These are phyloP conservation scores for Stromatinia cepivora DNA, from an alignment of 2,329 filamentous ascomycete genomes.

Conservation along the genomic window DNA sequence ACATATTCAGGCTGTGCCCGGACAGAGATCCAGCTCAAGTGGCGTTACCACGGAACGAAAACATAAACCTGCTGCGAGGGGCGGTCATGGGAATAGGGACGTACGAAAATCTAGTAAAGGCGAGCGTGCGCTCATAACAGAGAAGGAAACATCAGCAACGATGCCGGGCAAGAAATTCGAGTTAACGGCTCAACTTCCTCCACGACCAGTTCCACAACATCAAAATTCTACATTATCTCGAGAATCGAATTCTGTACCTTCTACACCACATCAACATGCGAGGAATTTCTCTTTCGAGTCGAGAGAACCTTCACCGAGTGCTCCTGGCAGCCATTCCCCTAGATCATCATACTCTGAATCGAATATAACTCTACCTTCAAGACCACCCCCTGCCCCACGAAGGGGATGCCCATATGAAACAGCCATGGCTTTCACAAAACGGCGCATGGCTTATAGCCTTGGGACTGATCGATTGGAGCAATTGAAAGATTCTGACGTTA, in stretches of 20 bases:
- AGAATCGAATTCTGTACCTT: slow-evolving; percentile 87
- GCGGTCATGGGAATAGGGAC: slow-evolving; percentile 60
- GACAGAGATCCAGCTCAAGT: slow-evolving; percentile 56
- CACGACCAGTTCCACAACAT: slow-evolving; percentile 44
- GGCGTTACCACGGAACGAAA: slow-evolving; percentile 37
- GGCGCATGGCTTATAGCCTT: slow-evolving; percentile 88
- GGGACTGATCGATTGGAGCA: slow-evolving; percentile 77
- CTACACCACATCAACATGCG: slow-evolving; percentile 86
- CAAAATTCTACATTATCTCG: slow-evolving; percentile 54
- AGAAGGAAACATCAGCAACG: slow-evolving; percentile 50
- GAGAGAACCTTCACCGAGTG: slow-evolving; percentile 76
- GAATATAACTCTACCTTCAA: slow-evolving; percentile 69
- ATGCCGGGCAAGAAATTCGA: slow-evolving; percentile 41
- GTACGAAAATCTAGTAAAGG: slow-evolving; percentile 57
- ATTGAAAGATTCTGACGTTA: slow-evolving; percentile 68
- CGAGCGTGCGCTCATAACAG: slow-evolving; percentile 61
- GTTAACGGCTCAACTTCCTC: slow-evolving; percentile 35
- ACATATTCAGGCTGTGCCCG: slow-evolving; percentile 55
- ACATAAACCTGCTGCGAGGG: slow-evolving; percentile 52
- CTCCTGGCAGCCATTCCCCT: slow-evolving; percentile 77
- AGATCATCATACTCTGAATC: slow-evolving; percentile 89
- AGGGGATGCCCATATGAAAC: slow-evolving; percentile 86
- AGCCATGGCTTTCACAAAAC: slow-evolving; percentile 73
- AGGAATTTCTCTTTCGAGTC: slow-evolving; percentile 80
- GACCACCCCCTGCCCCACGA: slow-evolving; percentile 59